Evolutionary conservation across 2,329 filamentous ascomycete species (phyloP), one percentile per base, ranked within the genome.

Genomic region (Epicoccum nigrum): DNA sequence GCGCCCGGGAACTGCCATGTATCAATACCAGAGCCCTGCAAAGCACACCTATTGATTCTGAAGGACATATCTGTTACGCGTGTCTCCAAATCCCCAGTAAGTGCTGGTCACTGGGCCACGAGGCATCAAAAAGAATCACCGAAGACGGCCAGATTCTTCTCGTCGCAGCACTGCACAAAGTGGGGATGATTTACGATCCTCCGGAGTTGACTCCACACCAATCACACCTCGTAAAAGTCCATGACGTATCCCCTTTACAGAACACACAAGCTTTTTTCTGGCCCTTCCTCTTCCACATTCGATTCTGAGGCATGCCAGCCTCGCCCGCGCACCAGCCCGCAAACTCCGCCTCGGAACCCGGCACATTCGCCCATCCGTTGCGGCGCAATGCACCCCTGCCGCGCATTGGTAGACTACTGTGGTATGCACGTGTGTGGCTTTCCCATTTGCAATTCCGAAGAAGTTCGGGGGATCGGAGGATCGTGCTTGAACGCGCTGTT

Each of bases 391-490:
- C 15, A 37, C 16, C 41, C 41, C 15, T 45, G 45, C 12, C 21
- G n/a, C 34, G 15, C 30, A 34, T 28, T 34, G 15, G 44, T 21
- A 32, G 19, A 33, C 27, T 25, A 27, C 27, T 21, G 31, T 15
- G 21, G 11, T 30, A 11, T 25, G 28, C 28, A 30, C 28, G 13
- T 30, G 28, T 21, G 23, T 12, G 6, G 19, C 16, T 20, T n/a
- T n/a, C n/a, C n/a, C n/a, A n/a, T n/a, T n/a, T n/a, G n/a, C n/a
- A n/a, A n/a, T n/a, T 19, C 51, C 54, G 42, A 59, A 39, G 33
- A 31, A 40, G 38, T 32, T 59, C 56, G 56, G 56, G 56, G 57
- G 47, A 59, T 59, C 48, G 54, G 57, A 47, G 27, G n/a, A 47
- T 54, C 43, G 39, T 17, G 19, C 25, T 13, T 41, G 51, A 43